Percentiles rank a stretch among this genome's conserved stretches.
Evolutionary conservation across 2,329 filamentous ascomycete species (phyloP).

Genomic region (Neofusicoccum sp.): DNA sequence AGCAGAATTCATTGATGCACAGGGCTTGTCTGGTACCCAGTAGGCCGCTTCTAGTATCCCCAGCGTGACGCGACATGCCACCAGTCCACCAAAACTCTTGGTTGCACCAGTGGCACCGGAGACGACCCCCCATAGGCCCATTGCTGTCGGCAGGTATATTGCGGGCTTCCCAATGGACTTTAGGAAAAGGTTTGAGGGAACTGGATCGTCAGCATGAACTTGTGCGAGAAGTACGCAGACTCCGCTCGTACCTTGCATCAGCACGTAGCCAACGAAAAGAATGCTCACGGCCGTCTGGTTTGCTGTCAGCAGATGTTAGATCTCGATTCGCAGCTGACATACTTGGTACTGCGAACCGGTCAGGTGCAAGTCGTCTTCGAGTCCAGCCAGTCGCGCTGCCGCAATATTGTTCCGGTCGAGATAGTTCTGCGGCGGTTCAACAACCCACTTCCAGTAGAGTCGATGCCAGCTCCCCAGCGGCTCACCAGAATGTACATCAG

Average conservation of each 20-base stretch:
- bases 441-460: slow-evolving; percentile 2
- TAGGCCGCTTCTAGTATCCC: slow-evolving; percentile 57
- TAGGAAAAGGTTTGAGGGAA: slow-evolving; percentile 47
- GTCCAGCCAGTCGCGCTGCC: slow-evolving; percentile 31
- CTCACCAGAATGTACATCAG: slow-evolving; percentile 40
- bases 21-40: slow-evolving; percentile 35
- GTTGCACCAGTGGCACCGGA: slow-evolving; percentile 41
- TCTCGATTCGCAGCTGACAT: accelerated
- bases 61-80: slow-evolving; percentile 55
- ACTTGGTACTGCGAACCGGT: slow-evolving; percentile 27
- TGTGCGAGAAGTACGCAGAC: slow-evolving; percentile 49
- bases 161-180: slow-evolving; percentile 40
- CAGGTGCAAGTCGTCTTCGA: slow-evolving; percentile 29
- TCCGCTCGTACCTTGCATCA: slow-evolving; percentile 40
- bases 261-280: slow-evolving; percentile 56
- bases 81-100: slow-evolving; percentile 48
- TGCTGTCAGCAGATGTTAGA: not conserved
- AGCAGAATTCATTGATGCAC: not conserved
- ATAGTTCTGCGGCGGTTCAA: slow-evolving; percentile 22
- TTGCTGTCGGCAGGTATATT: slow-evolving; percentile 43
- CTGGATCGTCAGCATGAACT: slow-evolving; percentile 36
- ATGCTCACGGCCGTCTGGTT: slow-evolving; percentile 59
- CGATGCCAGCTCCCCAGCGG: not conserved
- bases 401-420: slow-evolving; percentile 34
- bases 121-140: slow-evolving; percentile 48